These are phyloP conservation scores for Dactylorhiza incarnata DNA, from an alignment of 106 monocot genomes.

Conservation along the genomic window DNA sequence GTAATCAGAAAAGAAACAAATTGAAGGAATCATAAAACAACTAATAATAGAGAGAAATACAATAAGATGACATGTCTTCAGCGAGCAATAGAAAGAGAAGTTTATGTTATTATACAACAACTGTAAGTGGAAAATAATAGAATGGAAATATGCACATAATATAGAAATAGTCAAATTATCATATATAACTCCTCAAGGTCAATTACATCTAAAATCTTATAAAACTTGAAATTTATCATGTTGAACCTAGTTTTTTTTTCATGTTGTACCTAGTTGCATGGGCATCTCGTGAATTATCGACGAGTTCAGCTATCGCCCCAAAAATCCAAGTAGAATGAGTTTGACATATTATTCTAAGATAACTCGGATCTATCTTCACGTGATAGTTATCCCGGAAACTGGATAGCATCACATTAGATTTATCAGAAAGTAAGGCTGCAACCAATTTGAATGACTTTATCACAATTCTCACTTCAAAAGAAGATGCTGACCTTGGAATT, in stretches of 20 bases:
- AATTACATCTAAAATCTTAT: not conserved
- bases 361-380: slow-evolving; percentile 37
- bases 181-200: not conserved
- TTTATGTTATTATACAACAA: not conserved
- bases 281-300: slow-evolving; percentile 61
- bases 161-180: not conserved
- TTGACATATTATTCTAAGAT: slow-evolving; percentile 43
- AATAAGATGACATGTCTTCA: not conserved
- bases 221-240: not conserved
- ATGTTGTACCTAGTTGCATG: slow-evolving; percentile 31
- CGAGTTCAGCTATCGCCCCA: slow-evolving; percentile 58
- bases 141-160: not conserved
- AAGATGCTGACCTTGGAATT: not conserved
- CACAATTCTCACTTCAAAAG: not conserved
- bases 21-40: not conserved
- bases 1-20: not conserved
- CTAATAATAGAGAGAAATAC: not conserved
- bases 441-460: not conserved
- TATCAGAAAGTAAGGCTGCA: no score
- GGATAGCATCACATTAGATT: no score
- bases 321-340: slow-evolving; percentile 52
- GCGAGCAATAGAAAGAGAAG: not conserved
- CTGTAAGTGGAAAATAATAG: not conserved
- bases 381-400: no score
- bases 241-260: no score